phyloP scores from a whole-genome alignment of 805 yeast genomes.

The Tetrapisispora nanseiensis region DNA sequence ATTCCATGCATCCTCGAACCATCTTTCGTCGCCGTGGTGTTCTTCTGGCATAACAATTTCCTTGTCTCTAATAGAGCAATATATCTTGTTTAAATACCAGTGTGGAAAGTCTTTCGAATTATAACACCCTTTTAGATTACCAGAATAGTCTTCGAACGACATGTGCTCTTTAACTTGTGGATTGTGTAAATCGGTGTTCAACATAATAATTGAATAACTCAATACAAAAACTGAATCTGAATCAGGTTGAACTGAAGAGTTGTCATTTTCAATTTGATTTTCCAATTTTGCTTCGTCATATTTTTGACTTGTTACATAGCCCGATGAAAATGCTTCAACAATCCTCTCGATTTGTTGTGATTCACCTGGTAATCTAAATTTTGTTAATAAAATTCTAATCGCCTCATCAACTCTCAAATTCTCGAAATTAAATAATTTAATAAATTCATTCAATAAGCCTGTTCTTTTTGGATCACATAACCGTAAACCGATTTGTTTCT shows the following conservation, averaged over 20 bases:
- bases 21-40: slow-evolving; percentile 80
- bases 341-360: slow-evolving; percentile 90
- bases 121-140: slow-evolving; percentile 69
- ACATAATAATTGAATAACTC: slow-evolving; percentile 82
- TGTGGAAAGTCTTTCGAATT: slow-evolving; percentile 66
- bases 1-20: slow-evolving; percentile 85
- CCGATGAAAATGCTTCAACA: slow-evolving; percentile 75
- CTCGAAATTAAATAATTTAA: slow-evolving; percentile 60
- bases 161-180: slow-evolving; percentile 85
- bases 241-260: slow-evolving; percentile 50
- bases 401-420: slow-evolving; percentile 86
- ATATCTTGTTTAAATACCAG: slow-evolving; percentile 75
- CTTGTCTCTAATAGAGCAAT: slow-evolving; percentile 62
- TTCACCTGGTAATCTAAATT: slow-evolving; percentile 91
- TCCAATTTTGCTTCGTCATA: slow-evolving; percentile 19
- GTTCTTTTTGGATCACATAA: slow-evolving; percentile 65
- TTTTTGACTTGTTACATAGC: slow-evolving; percentile 60
- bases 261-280: slow-evolving; percentile 10
- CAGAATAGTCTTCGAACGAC: slow-evolving; percentile 74
- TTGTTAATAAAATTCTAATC: slow-evolving; percentile 62
- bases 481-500: slow-evolving; percentile 74
- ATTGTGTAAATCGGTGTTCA: slow-evolving; percentile 85
- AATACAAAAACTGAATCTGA: slow-evolving; percentile 79
- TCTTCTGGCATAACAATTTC: slow-evolving; percentile 97
- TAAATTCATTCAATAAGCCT: slow-evolving; percentile 50